Evolutionary conservation across 2,329 filamentous ascomycete species (phyloP).

Genomic region (Ophiognomonia clavigignenti-juglandacearum): DNA sequence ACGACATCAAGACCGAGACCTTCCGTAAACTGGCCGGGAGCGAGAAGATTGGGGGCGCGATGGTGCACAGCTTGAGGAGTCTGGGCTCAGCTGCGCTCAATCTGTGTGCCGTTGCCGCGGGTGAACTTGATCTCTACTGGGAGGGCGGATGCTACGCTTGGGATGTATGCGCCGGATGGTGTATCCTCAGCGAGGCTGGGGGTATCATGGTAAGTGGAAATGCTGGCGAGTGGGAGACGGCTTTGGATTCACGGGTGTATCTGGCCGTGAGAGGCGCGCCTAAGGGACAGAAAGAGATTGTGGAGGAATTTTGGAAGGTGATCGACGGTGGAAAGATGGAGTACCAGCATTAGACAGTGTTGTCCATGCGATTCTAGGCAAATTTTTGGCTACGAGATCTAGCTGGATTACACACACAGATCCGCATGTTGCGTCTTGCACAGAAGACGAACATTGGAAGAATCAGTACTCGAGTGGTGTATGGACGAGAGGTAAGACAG

Average conservation of each 20-base stretch:
- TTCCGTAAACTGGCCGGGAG: slow-evolving; percentile 57
- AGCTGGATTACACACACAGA: too few species aligned
- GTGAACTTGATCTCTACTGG: slow-evolving; percentile 72
- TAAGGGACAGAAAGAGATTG: slow-evolving; percentile 54
- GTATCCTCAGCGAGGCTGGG: slow-evolving; percentile 69
- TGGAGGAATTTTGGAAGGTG: slow-evolving; percentile 60
- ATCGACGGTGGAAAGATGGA: slow-evolving; percentile 51
- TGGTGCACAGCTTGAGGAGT: slow-evolving; percentile 71
- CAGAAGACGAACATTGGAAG: too few species aligned
- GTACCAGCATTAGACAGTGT: slow-evolving; percentile 25
- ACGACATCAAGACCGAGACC: slow-evolving; percentile 61
- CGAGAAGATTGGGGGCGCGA: slow-evolving; percentile 61
- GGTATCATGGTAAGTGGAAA: slow-evolving; percentile 70
- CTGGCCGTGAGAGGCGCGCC: slow-evolving; percentile 58
- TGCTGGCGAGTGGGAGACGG: slow-evolving; percentile 64
- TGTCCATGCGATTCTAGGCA: too few species aligned
- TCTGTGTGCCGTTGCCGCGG: slow-evolving; percentile 66
- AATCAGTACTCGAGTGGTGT: too few species aligned
- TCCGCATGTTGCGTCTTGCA: too few species aligned
- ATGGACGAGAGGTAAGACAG: too few species aligned
- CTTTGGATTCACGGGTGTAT: slow-evolving; percentile 56
- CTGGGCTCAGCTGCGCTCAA: slow-evolving; percentile 73
- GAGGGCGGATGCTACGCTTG: slow-evolving; percentile 81
- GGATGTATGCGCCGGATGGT: slow-evolving; percentile 81
- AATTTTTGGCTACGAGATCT: too few species aligned